Evolutionary conservation across 257 asterid species (phyloP).

Genomic region (Salvia rosmarinus): DNA sequence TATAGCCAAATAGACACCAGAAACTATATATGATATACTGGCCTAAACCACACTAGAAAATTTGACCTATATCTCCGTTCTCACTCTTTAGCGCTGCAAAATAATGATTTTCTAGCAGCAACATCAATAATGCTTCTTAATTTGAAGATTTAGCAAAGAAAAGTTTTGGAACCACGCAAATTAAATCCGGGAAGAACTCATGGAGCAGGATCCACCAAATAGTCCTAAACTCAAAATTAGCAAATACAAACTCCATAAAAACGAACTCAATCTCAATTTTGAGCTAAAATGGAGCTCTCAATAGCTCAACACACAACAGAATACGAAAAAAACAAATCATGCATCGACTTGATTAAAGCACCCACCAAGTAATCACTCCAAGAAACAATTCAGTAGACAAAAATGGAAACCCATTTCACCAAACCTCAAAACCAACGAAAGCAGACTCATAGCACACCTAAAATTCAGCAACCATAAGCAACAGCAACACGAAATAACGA

Average conservation of each 20-base stretch:
- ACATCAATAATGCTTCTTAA: not conserved
- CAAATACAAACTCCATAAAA: constrained; percentile 3
- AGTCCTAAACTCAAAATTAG: not conserved
- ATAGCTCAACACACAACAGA: not conserved
- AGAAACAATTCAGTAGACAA: constrained; percentile 12
- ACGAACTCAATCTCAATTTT: constrained; percentile 18
- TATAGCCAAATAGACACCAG: too few relatives aligned
- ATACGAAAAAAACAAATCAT: not conserved
- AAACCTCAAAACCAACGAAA: not conserved
- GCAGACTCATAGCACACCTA: not conserved
- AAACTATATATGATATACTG: too few relatives aligned
- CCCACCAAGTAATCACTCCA: constrained; percentile 15
- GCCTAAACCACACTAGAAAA: too few relatives aligned
- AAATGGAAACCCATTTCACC: not conserved
- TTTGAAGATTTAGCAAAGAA: not conserved
- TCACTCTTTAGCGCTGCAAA: not conserved
- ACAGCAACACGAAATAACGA: not conserved
- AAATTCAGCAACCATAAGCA: constrained; percentile 5
- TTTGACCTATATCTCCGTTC: not conserved
- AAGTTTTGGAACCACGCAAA: not conserved
- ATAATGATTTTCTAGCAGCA: not conserved
- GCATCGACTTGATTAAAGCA: constrained; percentile 14
- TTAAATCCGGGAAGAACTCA: not conserved
- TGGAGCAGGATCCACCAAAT: not conserved
- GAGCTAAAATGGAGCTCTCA: constrained; percentile 17